phyloP scores from a whole-genome alignment of 2,329 filamentous ascomycete species.

The Aspergillus udagawae region DNA sequence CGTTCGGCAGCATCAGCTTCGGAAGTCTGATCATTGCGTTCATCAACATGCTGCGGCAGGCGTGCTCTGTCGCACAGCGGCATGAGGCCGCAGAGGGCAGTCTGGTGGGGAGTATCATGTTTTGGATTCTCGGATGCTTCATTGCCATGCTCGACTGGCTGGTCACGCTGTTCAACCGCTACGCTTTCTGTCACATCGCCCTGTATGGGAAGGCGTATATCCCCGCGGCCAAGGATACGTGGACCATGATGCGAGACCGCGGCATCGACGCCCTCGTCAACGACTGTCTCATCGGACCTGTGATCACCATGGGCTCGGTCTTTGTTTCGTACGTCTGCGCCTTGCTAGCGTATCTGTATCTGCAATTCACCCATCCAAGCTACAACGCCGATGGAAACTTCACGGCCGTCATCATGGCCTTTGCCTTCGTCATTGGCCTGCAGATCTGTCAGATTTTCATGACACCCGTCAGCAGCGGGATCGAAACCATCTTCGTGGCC shows the following conservation, averaged over 20 bases:
- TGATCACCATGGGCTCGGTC: conserved; percentile 69
- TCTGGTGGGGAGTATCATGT: conserved; percentile 61
- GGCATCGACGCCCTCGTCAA: conserved; percentile 88
- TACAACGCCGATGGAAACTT: conserved; percentile 69
- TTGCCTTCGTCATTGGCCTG: conserved; percentile 82
- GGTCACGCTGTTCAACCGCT: conserved; percentile 83
- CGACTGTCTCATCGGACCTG: conserved; percentile 75
- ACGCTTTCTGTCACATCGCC: conserved; percentile 88
- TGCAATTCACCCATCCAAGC: conserved; percentile 71
- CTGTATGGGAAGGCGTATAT: conserved; percentile 89
- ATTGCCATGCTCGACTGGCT: conserved; percentile 79
- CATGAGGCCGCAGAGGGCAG: conserved; percentile 65
- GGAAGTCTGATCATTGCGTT: conserved; percentile 83
- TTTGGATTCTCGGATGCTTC: conserved; percentile 73
- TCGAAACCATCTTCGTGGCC: conserved; percentile 88
- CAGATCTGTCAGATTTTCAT: conserved; percentile 89
- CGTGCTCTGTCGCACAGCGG: conserved; percentile 72
- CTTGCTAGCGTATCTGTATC: conserved; percentile 80
- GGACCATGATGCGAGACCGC: conserved; percentile 85
- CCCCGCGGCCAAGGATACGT: conserved; percentile 81
- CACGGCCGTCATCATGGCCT: conserved; percentile 75
- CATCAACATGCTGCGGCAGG: conserved; percentile 77
- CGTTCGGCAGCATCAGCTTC: conserved; percentile 84
- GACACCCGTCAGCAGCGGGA: conserved; percentile 79
- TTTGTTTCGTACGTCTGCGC: conserved; percentile 82